Base-by-base conservation (phyloP, 495 filamentous ascomycete species). In the Penicillium malachiteum region DNA sequence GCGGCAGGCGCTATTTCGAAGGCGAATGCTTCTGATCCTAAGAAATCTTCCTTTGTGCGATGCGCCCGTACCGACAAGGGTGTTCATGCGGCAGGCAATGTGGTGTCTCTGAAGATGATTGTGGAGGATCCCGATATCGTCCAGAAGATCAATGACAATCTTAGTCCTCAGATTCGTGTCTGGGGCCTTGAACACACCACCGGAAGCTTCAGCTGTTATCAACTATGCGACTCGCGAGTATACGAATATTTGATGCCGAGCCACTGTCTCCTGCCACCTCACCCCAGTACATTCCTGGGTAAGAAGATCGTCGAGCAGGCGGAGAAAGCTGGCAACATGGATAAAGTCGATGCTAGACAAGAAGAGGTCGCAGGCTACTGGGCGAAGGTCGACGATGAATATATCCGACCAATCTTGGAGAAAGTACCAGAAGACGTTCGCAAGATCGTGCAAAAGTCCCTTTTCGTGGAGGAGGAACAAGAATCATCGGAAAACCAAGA, bases 1-100 rank as follows among this genome's bases (percentile, higher is more conserved):
- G 84, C 82, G 7, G 90, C 92, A 17, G 90, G 92, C 17, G 92
- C 93, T 57, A 94, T 98, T 55, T 96, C 93, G 18, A 96, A 95
- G 64, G 92, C 91, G 52, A 98, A 98, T 69, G 93, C 93, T 6
- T 81, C 94, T 50, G 94, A 98, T 66, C 94, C 94, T 1, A 96
- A 93, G 69, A 98, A 98, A 71, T 96, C 93, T 7, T 89, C 90
- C 13, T 82, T 98, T 47, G 88, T 95, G 18, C 88, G 94, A 39
- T 98, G 94, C 69, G 94, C 94, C 10, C 81, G 94, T 37, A 98
- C 94, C 5, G 94, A 98, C 73, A 97, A 97, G 77, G 95, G 95
- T 51, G 94, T 98, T 3, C 95, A 97, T 68, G 94, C 94, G 2
- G 95, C 94, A 2, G 94, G 95, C 9, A 98, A 98, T 69, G 85